Evolutionary conservation across 352 stramenopile genomes (phyloP).

Genomic region (Pythium vanterpoolii): DNA sequence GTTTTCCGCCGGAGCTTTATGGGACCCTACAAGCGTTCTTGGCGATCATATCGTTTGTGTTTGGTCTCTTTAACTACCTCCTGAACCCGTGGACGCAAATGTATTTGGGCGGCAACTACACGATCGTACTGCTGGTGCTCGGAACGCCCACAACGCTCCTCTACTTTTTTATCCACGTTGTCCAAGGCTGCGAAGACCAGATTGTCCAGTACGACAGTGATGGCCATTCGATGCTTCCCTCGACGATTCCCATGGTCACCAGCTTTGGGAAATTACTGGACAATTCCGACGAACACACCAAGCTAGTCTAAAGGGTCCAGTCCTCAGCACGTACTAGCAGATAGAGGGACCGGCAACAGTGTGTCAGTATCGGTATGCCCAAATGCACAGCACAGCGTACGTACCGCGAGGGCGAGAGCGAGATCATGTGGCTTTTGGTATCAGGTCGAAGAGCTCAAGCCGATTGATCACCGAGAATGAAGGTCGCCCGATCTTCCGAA

Average conservation of each 20-base stretch:
- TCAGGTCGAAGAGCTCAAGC: background rate
- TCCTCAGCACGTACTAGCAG: too few relatives aligned
- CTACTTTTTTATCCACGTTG: conserved; percentile 61
- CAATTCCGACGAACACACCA: conserved; percentile 32
- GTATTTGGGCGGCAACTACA: conserved; percentile 70
- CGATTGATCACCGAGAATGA: background rate
- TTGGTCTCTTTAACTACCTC: conserved; percentile 69
- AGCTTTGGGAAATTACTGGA: conserved; percentile 1
- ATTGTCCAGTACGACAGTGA: conserved; percentile 34
- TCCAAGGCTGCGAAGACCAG: conserved; percentile 64
- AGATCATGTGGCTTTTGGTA: too few relatives aligned
- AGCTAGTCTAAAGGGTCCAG: conserved; percentile 36
- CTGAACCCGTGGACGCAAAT: conserved; percentile 74
- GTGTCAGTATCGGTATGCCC: too few relatives aligned
- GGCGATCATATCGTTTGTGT: conserved; percentile 59
- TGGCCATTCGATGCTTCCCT: conserved; percentile 10
- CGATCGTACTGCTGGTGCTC: conserved; percentile 46
- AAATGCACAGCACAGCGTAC: too few relatives aligned
- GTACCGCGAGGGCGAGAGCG: too few relatives aligned
- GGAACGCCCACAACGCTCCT: conserved; percentile 49
- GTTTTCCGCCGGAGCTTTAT: conserved; percentile 71
- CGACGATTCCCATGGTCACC: background rate
- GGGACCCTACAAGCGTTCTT: conserved; percentile 78
- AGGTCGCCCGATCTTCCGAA: conserved; percentile 6
- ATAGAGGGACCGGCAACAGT: too few relatives aligned